Evolutionary conservation across 192 early-diverging fungal genomes (phyloP), one percentile per base, ranked within the genome.

Genomic region (Coemansia sp.): DNA sequence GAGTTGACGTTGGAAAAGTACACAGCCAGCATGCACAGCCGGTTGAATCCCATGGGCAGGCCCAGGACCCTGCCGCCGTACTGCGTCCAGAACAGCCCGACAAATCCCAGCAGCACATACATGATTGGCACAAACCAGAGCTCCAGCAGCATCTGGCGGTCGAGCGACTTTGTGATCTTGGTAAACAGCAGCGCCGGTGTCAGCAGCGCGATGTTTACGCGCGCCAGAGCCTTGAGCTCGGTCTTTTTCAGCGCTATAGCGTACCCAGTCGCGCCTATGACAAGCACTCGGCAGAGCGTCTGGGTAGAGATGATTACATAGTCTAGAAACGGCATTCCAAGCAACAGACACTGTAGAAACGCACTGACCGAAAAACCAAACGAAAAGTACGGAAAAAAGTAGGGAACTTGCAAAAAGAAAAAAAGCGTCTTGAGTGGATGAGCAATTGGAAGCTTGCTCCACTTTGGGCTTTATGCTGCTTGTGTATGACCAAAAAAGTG

Each of bases 171-270:
- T 18, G 87, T 82, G 34, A 91, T 89, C 31, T 90, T 90, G 30
- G 89, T 76, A 67, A 91, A 91, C 18, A 91, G 60, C n/a, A 91
- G 80, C 66, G 88, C 87, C 0, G 90, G 89, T 42, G 90, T 91
- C 56, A 91, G 84, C 42, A 88, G 79, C 62, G 84, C 76, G 56
- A 91, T 48, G 72, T 88, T 91, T 40, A 91, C 38, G 30, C 66
- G 51, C 8, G 80, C 75, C 38, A 83, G 62, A 7, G 65, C 64
- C 68, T 76, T 71, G 33, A 76, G 61, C 31, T 67, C 75, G 0
- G 48, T 14, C 42, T 62, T 56, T n/a, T 40, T 45, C 34, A 69
- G 56, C 42, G 57, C 33, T 11, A 71, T 51, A 38, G 71, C 18
- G 45, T 71, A 76, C 0, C 75, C 75, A 6, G 50, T 49, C 6